Base-by-base conservation (phyloP, 805 yeast species). In the Starmera caribaea region DNA sequence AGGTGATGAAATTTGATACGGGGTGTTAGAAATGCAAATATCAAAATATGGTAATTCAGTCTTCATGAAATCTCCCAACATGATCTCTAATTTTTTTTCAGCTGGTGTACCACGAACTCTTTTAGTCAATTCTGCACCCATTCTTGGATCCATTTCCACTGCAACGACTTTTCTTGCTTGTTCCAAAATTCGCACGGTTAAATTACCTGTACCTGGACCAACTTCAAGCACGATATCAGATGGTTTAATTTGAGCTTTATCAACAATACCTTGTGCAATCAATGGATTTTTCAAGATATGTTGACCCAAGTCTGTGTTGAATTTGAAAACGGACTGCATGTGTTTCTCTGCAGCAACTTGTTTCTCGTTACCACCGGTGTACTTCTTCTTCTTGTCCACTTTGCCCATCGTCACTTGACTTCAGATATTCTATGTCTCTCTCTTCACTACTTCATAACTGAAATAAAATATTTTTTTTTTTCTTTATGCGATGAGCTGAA, bases 191-290 rank as follows among this genome's bases (percentile, higher is more conserved):
- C 94, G 72, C 30, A 90, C 95, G 0, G 98, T 92, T 63, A 92
- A 71, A 55, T 92, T 92, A 67, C 98, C 98, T 0, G 98, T 92
- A 76, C 98, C 98, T 3, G 98, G 98, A 53, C 98, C 98, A 38
- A 92, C 96, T 66, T 92, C 98, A 33, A 92, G 68, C 2, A 92
- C 97, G 8, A 79, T 77, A 57, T 92, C 98, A 27, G 94, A 81
- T 3, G 97, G 97, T 53, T 79, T 82, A 40, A 92, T 82, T 31
- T 78, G 82, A 2, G 98, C 97, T 56, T 90, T 90, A 59, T 92
- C 97, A 14, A 92, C 98, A 59, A 92, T 92, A 13, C 97, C 97
- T 59, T 92, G 97, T 6, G 98, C 97, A 26, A 92, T 92, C 40
- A 89, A 69, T 1, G 98, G 98, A 58, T 92, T 92, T 57, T 92